Base-by-base conservation (phyloP, 495 filamentous ascomycete species). In the Podospora comata region DNA sequence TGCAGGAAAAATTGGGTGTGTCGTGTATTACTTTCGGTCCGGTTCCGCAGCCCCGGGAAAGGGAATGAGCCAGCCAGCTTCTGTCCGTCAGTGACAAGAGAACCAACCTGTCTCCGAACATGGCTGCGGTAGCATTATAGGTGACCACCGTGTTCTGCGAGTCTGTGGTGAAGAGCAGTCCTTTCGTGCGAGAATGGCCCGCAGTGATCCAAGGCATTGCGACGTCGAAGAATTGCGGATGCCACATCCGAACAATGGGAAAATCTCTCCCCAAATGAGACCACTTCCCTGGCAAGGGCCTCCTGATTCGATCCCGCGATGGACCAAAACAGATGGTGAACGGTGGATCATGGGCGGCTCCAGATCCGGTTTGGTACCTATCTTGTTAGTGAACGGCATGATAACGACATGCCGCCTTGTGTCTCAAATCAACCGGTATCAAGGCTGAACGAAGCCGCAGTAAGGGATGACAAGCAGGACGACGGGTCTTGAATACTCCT, bases 31-130 rank as follows among this genome's bases (percentile, higher is more conserved):
- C 4, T 58, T 23, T 58, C 55, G 55, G 55, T 26, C 55, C 55
- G 55, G 55, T 58, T 58, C 55, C 55, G 55, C 55, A 58, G n/a
- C 55, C n/a, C 55, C 23, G 55, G 55, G 55, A 58, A 58, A 13
- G 39, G 13, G 9, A 48, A 0, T 9, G 9, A 11, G 39, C 39
- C 39, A 48, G 39, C 39, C 39, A 13, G 7, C 39, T 48, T 16
- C 39, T 48, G 39, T 48, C 39, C 39, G 15, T 48, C 39, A 48
- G 39, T 48, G 39, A 48, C 39, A 48, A 48, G 39, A 48, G 39
- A 48, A 48, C 39, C 39, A 48, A 48, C 39, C 15, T 48, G 39
- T 16, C 39, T 11, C 15, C 39, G 15, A 48, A 48, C 39, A 11
- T 48, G 39, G 39, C 15, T 11, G 39, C 39, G 39, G 39, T 48